Evolutionary conservation across 306 rosid species (phyloP).

Genomic region (Psophocarpus tetragonolobus): DNA sequence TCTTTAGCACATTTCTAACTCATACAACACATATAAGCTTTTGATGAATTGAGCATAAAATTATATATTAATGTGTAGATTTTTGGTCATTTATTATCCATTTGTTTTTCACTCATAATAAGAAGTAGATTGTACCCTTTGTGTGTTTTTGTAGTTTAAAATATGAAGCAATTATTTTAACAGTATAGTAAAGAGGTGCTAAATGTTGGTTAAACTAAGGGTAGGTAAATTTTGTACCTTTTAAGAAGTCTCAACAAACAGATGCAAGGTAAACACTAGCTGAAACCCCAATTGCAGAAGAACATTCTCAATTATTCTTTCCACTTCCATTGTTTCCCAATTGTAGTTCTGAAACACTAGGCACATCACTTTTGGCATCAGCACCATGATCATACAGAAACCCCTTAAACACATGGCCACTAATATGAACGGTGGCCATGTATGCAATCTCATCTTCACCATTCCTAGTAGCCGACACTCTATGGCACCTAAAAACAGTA

Average conservation of each 20-base stretch:
- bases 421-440: slow-evolving; percentile 68
- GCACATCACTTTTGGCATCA: slow-evolving; percentile 44
- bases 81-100: too few species aligned
- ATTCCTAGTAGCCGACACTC: slow-evolving; percentile 68
- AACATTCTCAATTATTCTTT: slow-evolving; percentile 48
- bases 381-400: slow-evolving; percentile 80
- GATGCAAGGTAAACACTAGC: too few species aligned
- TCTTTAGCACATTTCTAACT: too few species aligned
- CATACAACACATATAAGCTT: too few species aligned
- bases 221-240: slow-evolving; percentile 25
- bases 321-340: slow-evolving; percentile 53
- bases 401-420: slow-evolving; percentile 80
- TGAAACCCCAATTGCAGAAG: slow-evolving; percentile 51
- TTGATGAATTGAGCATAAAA: too few species aligned
- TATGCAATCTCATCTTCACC: slow-evolving; percentile 72
- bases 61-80: too few species aligned
- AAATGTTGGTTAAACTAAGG: not conserved
- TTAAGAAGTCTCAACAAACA: too few species aligned
- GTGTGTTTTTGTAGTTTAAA: too few species aligned
- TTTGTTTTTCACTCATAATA: too few species aligned
- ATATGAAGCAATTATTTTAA: not conserved
- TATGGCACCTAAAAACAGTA: too few species aligned
- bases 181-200: not conserved
- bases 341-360: too few species aligned
- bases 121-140: too few species aligned